A percentile compares a stretch with the other conserved stretches of the same genome.
Evolutionary conservation across 495 filamentous ascomycete species (phyloP).

Genomic region (Lasiosphaeria miniovina): DNA sequence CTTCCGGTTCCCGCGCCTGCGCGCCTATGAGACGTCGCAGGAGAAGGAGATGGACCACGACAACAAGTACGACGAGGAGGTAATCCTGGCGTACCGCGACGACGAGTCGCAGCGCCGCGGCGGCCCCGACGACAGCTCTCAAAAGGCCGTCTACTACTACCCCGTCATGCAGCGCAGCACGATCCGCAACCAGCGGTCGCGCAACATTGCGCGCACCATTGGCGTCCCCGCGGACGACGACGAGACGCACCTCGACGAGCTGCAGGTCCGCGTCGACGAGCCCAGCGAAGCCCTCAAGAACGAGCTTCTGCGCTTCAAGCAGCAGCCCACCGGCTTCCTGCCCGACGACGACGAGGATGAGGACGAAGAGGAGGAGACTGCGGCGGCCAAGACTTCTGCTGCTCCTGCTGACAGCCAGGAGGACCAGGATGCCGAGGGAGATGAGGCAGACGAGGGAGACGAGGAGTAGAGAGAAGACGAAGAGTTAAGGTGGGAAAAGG

Average conservation of each 20-base stretch:
- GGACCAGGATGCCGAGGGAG: no score
- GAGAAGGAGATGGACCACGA: constrained; percentile 65
- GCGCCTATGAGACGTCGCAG: constrained; percentile 77
- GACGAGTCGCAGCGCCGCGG: constrained; percentile 25
- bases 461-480: no score
- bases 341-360: constrained; percentile 22
- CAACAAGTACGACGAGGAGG: constrained; percentile 57
- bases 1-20: constrained; percentile 74
- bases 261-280: constrained; percentile 43
- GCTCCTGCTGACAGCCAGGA: no score
- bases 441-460: no score
- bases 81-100: constrained; percentile 50
- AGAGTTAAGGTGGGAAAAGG: no score
- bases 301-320: constrained; percentile 39
- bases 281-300: constrained; percentile 38
- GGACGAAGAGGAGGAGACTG: constrained; percentile 8
- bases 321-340: constrained; percentile 39
- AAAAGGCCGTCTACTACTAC: constrained; percentile 85
- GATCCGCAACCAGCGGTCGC: constrained; percentile 54
- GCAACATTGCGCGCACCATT: constrained; percentile 50
- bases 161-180: constrained; percentile 68
- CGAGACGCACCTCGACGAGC: constrained; percentile 40
- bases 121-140: constrained; percentile 28
- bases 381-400: no score
- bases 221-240: constrained; percentile 38